phyloP scores from a whole-genome alignment of 306 rosid genomes.

The Cajanus cajan region DNA sequence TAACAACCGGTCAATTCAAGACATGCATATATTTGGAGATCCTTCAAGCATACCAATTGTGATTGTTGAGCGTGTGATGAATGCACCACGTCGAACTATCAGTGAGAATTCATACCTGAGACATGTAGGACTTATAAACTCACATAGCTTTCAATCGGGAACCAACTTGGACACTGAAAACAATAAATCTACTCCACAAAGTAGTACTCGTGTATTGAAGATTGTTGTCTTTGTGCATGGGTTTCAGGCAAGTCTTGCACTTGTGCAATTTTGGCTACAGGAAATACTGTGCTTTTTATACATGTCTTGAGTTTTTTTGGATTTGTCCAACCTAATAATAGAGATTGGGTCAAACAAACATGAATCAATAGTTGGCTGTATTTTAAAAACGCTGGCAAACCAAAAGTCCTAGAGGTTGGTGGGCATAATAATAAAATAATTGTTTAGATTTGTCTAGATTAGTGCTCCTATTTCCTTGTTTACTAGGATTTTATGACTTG shows the following conservation, averaged over 20 bases:
- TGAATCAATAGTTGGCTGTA: background rate
- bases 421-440: background rate
- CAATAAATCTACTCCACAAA: constrained; percentile 34
- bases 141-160: constrained; percentile 38
- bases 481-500: background rate
- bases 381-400: background rate
- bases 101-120: constrained; percentile 74
- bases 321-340: background rate
- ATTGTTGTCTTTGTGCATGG: constrained; percentile 86
- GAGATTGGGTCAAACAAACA: background rate
- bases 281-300: background rate
- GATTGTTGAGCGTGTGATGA: constrained; percentile 76
- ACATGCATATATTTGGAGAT: constrained; percentile 77
- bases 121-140: constrained; percentile 40
- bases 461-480: background rate
- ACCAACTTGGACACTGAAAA: constrained; percentile 34
- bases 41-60: constrained; percentile 71
- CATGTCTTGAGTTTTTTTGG: background rate
- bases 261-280: background rate
- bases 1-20: constrained; percentile 80
- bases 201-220: constrained; percentile 52
- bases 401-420: background rate
- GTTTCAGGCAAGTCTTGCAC: constrained; percentile 71
- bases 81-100: constrained; percentile 65
- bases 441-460: background rate